These are phyloP conservation scores for Cercospora berteroae DNA, from an alignment of 2,329 filamentous ascomycete genomes.

Conservation along the genomic window DNA sequence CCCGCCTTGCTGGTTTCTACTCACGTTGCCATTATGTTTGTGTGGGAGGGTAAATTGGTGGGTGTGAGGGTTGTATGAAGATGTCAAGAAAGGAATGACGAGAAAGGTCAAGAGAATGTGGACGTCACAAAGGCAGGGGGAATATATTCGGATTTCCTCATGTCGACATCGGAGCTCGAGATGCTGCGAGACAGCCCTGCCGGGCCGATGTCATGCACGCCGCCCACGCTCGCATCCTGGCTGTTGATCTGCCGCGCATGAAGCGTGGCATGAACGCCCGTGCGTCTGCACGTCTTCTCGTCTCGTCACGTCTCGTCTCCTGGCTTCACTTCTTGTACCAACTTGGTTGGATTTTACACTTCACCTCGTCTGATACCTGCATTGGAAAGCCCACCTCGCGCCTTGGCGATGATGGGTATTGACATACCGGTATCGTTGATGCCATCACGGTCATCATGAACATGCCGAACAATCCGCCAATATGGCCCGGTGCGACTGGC, in stretches of 20 bases:
- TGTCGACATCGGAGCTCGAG: constrained; percentile 6
- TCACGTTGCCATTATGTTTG: constrained; percentile 27
- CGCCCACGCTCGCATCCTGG: not conserved
- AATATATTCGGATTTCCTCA: not conserved
- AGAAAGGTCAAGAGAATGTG: not conserved
- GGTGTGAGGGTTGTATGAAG: not conserved
- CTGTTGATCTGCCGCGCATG: not conserved
- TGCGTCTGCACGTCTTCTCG: not conserved
- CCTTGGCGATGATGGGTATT: not conserved
- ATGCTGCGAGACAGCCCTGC: not conserved
- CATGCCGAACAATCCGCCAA: not conserved
- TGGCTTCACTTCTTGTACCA: not conserved
- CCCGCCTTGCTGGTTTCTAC: constrained; percentile 5
- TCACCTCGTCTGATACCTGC: not conserved
- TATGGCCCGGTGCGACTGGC: not conserved
- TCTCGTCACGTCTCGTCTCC: not conserved
- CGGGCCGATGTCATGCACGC: not conserved
- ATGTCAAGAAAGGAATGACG: not conserved
- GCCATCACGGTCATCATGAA: not conserved
- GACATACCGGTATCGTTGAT: not conserved
- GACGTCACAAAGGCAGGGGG: not conserved
- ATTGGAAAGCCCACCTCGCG: not conserved
- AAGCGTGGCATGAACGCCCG: not conserved
- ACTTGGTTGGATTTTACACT: not conserved
- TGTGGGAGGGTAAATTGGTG: not conserved